Evolutionary conservation across 805 yeast genomes (phyloP), one percentile per base, ranked within the genome.

Genomic region (Saccharomycopsis capsularis): DNA sequence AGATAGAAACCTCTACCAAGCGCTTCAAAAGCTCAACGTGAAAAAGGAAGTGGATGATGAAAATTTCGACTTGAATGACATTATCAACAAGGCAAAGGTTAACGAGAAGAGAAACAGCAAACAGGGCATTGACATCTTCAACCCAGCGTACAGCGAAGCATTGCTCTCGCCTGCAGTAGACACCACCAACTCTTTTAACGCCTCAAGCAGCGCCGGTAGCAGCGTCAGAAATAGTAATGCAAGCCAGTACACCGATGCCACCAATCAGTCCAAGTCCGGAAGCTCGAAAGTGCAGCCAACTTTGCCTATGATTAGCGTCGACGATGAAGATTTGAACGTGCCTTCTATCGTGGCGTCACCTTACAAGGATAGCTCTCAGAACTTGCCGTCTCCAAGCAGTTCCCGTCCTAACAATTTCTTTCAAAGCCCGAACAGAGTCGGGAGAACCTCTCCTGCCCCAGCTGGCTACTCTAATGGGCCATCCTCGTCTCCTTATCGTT

Each of bases 71-170:
- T 25, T 52, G 15, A 30, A 18, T 22, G 27, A 24, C 16, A 53
- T 53, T 41, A 34, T 51, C n/a, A 25, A 41, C n/a, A 29, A 42
- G 30, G 21, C 53, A 13, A 46, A 42, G 34, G 19, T 40, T 18
- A 24, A 44, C 13, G 46, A 46, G 24, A 46, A 46, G 36, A 11
- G 48, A 18, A 22, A 40, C 15, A 34, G 34, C n/a, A 46, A 50
- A 24, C 30, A 38, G 13, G 55, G 53, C 7, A 46, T 57, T 5
- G 51, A 57, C 32, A 48, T 52, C 15, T 52, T 52, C 27, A 44
- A 52, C 35, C 55, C 55, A 3, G 44, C 54, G 6, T 52, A 52
- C 23, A 43, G 51, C 24, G 55, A 52, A 47, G 36, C 46, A 15
- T 27, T 48, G 4, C 32, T 50, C 21, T 43, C 53, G 22, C 50